These are phyloP conservation scores for Coleophoma cylindrospora DNA, from an alignment of 2,329 filamentous ascomycete species.

Conservation along the genomic window DNA sequence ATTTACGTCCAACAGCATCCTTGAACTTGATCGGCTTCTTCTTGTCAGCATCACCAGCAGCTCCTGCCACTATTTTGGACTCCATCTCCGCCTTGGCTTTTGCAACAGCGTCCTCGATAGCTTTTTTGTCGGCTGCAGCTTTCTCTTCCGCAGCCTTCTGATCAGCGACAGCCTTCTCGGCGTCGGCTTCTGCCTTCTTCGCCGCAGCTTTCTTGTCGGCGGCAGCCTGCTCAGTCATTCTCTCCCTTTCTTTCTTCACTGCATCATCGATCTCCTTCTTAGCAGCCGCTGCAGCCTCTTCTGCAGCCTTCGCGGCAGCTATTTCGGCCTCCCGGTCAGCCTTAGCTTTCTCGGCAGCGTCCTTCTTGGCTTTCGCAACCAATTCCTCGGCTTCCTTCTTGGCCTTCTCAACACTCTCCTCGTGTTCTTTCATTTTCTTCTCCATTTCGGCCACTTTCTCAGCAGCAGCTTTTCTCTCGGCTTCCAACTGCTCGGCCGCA, in stretches of 20 bases:
- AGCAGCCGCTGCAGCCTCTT: slow-evolving; percentile 27
- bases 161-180: slow-evolving; percentile 12
- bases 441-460: slow-evolving; percentile 27
- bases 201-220: slow-evolving; percentile 8
- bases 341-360: slow-evolving; percentile 38
- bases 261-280: slow-evolving; percentile 42
- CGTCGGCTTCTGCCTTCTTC: slow-evolving; percentile 29
- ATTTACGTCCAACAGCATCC: slow-evolving; percentile 86
- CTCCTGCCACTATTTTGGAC: background rate
- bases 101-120: slow-evolving; percentile 25
- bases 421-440: slow-evolving; percentile 46
- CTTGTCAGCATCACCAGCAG: no score
- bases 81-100: slow-evolving; percentile 30
- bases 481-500: no score
- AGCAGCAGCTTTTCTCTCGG: background rate
- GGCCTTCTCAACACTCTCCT: slow-evolving; percentile 28
- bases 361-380: slow-evolving; percentile 36
- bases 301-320: slow-evolving; percentile 21
- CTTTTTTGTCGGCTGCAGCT: background rate
- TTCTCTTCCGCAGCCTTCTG: slow-evolving; percentile 24
- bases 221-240: background rate
- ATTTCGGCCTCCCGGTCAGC: slow-evolving; percentile 31
- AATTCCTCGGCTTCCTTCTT: slow-evolving; percentile 44
- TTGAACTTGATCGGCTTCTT: slow-evolving; percentile 78
- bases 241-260: slow-evolving; percentile 31